phyloP scores from a whole-genome alignment of 2,329 filamentous ascomycete species.

The Nectriaceae sp. region DNA sequence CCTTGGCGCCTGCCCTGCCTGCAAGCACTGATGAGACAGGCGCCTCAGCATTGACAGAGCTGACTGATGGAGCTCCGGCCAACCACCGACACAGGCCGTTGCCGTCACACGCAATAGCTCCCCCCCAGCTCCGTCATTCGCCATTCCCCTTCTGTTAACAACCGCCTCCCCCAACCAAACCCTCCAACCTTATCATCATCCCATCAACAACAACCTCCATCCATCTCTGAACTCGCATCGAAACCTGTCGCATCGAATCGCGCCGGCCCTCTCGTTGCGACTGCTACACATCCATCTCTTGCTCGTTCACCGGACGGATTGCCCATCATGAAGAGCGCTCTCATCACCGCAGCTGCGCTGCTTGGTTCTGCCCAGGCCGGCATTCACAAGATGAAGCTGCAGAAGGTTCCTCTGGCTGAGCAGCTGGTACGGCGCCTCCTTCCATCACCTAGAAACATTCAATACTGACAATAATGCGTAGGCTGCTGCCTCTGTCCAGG shows the following conservation, averaged over 20 bases:
- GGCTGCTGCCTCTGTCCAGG: constrained; percentile 77
- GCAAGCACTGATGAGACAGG: constrained; percentile 10
- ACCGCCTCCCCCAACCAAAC: constrained; percentile 10
- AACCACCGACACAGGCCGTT: constrained; percentile 23
- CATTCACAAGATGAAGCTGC: constrained; percentile 94
- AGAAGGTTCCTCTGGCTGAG: constrained; percentile 91
- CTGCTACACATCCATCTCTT: constrained; percentile 5
- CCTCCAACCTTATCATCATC: constrained; percentile 25
- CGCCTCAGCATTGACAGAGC: neutral
- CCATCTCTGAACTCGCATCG: constrained; percentile 20
- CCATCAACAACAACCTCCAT: constrained; percentile 9
- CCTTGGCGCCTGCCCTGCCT: constrained; percentile 1
- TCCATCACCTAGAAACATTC: neutral
- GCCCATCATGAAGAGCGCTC: constrained; percentile 80
- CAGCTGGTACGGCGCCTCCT: constrained; percentile 71
- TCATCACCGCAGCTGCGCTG: constrained; percentile 78
- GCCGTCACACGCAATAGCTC: constrained; percentile 26
- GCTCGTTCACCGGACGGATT: constrained; percentile 12
- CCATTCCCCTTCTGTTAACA: too few species aligned
- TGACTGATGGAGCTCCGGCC: constrained; percentile 1
- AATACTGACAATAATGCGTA: constrained; percentile 37
- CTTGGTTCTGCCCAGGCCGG: constrained; percentile 81
- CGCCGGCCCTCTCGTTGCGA: constrained; percentile 3
- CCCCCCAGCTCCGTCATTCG: constrained; percentile 29
- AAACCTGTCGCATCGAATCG: constrained; percentile 3